A percentile compares a stretch with the other conserved stretches of the same genome.
phyloP scores from a whole-genome alignment of 2,329 filamentous ascomycete genomes.

The Aureobasidium sp. region DNA sequence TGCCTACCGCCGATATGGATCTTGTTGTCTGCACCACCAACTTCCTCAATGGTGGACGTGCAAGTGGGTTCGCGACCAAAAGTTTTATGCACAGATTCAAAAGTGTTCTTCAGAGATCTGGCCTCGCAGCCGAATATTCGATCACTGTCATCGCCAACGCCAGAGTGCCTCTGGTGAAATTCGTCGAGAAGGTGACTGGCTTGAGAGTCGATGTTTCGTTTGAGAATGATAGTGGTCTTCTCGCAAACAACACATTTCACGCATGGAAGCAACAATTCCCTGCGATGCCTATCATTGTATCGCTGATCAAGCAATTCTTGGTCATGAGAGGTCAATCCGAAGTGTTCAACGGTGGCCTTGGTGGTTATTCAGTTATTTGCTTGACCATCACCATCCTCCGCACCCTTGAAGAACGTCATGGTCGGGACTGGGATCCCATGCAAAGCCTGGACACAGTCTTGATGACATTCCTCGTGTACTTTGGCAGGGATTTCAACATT shows the following conservation, averaged over 20 bases:
- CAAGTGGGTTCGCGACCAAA: background rate
- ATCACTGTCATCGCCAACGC: conserved; percentile 66
- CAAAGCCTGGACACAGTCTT: conserved; percentile 43
- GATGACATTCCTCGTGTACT: conserved; percentile 82
- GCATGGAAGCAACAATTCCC: conserved; percentile 74
- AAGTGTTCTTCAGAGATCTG: conserved; percentile 49
- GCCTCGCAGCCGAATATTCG: conserved; percentile 51
- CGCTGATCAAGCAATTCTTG: conserved; percentile 86
- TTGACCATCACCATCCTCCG: conserved; percentile 85
- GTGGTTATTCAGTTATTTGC: conserved; percentile 91
- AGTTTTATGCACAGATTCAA: conserved; percentile 53
- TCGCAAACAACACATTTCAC: conserved; percentile 72
- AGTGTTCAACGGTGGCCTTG: conserved; percentile 82
- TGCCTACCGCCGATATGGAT: conserved; percentile 86
- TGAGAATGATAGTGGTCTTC: conserved; percentile 77
- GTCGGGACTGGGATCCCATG: conserved; percentile 12
- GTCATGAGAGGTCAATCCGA: conserved; percentile 87
- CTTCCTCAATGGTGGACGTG: conserved; percentile 51
- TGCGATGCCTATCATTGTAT: conserved; percentile 77
- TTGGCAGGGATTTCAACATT: conserved; percentile 75
- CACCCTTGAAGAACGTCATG: conserved; percentile 58
- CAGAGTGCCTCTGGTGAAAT: conserved; percentile 89
- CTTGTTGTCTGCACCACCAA: conserved; percentile 66
- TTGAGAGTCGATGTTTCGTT: conserved; percentile 91
- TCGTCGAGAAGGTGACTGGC: conserved; percentile 67